A percentile compares a stretch with the other conserved stretches of the same genome.
phyloP scores from a whole-genome alignment of 345 rosid species.

The Linum lewisii region DNA sequence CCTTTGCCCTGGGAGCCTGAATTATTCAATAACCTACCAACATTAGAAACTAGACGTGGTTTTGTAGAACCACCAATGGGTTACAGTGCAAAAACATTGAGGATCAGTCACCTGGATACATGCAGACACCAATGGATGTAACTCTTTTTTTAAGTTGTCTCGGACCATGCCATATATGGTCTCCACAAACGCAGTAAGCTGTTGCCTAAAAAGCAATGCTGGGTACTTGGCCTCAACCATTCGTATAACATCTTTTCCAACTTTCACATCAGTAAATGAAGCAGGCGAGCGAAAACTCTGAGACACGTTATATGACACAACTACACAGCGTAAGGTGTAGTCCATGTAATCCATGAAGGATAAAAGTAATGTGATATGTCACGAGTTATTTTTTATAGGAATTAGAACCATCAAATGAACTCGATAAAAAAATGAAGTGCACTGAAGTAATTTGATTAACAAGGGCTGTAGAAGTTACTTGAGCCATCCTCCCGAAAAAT shows the following conservation, averaged over 20 bases:
- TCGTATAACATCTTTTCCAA: background rate
- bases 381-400: background rate
- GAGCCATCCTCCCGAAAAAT: slow-evolving; percentile 10
- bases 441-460: background rate
- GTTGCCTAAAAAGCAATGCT: slow-evolving; percentile 11
- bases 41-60: slow-evolving; percentile 10
- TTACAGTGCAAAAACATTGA: background rate
- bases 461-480: background rate
- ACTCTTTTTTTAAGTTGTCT: slow-evolving; percentile 4
- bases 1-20: slow-evolving; percentile 19
- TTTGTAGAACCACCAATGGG: background rate
- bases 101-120: slow-evolving; percentile 6
- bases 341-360: no score
- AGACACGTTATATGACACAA: background rate
- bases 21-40: background rate
- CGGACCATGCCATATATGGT: slow-evolving; percentile 7
- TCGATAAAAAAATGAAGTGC: background rate
- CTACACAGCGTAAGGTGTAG: background rate
- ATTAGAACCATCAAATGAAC: background rate
- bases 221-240: slow-evolving; percentile 7
- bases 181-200: slow-evolving; percentile 10
- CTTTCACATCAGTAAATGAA: slow-evolving; percentile 5
- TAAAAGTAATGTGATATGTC: background rate
- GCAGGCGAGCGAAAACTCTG: slow-evolving; percentile 6
- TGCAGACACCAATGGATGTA: slow-evolving; percentile 1